phyloP scores from a whole-genome alignment of 139 green algal genomes.

The Haematococcus lacustris region DNA sequence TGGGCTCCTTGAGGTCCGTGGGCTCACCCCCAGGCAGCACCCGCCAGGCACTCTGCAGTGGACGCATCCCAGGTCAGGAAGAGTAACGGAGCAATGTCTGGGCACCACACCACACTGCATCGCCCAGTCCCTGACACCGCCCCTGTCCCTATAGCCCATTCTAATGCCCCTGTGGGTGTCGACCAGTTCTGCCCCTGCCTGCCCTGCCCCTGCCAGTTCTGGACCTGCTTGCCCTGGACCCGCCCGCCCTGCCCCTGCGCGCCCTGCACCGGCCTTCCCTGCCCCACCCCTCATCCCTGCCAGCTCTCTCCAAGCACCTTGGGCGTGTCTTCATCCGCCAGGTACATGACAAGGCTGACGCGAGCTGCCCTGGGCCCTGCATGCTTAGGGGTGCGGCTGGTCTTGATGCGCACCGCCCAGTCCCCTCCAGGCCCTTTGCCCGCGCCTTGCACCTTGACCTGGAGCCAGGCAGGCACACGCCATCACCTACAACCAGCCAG shows the following conservation, averaged over 20 bases:
- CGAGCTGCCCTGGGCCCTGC: slow-evolving; percentile 3
- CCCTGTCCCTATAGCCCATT: too few relatives aligned
- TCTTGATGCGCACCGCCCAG: not conserved
- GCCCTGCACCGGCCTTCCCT: too few relatives aligned
- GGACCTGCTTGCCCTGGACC: too few relatives aligned
- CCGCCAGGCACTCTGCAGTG: slow-evolving; percentile 4
- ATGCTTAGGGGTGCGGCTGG: not conserved
- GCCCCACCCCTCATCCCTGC: too few relatives aligned
- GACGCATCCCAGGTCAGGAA: not conserved
- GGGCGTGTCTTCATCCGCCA: slow-evolving; percentile 31
- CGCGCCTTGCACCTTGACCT: not conserved
- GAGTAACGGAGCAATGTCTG: not conserved
- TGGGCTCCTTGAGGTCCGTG: slow-evolving; percentile 13
- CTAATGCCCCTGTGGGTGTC: too few relatives aligned
- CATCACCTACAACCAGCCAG: too few relatives aligned
- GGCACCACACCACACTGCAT: slow-evolving; percentile 7
- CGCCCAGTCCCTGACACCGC: too few relatives aligned
- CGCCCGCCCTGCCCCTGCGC: too few relatives aligned
- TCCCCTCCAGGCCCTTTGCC: not conserved
- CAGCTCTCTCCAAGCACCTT: not conserved
- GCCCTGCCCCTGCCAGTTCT: too few relatives aligned
- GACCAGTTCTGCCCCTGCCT: too few relatives aligned
- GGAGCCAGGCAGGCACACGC: too few relatives aligned
- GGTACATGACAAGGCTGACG: slow-evolving; percentile 51
- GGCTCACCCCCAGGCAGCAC: slow-evolving; percentile 17